Conservation (phyloP, 2,329 filamentous ascomycete species). For the Verticillium albo-atrum region DNA sequence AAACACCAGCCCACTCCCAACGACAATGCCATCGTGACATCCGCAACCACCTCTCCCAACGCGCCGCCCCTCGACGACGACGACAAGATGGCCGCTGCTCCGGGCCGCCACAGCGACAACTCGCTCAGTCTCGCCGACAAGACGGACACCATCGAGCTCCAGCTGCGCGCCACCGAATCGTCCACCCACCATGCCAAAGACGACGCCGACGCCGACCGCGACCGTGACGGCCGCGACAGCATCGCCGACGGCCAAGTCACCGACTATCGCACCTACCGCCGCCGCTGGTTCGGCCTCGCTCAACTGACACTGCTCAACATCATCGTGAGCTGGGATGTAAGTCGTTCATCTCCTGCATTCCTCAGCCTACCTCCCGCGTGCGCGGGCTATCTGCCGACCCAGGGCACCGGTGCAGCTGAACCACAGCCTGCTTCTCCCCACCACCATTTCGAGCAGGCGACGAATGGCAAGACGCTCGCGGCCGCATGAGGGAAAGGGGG, state of each 20-base stretch:
- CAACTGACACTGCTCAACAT: constrained; percentile 88
- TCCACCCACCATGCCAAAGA: constrained; percentile 1
- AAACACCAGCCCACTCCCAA: background rate
- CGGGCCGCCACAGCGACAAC: background rate
- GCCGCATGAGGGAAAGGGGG: background rate
- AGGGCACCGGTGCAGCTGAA: background rate
- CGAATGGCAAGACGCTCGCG: background rate
- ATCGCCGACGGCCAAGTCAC: constrained; percentile 20
- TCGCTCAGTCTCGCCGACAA: constrained; percentile 1
- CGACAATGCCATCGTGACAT: background rate
- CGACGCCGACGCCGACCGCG: constrained; percentile 14
- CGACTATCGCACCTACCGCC: constrained; percentile 62
- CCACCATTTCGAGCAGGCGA: background rate
- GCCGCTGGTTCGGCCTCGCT: constrained; percentile 81
- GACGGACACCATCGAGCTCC: constrained; percentile 9
- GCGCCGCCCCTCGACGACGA: background rate
- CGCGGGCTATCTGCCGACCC: too few relatives aligned
- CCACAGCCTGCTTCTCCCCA: background rate
- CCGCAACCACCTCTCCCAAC: background rate
- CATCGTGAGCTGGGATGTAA: constrained; percentile 91
- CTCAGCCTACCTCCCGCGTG: background rate
- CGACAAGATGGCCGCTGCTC: background rate
- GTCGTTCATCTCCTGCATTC: constrained; percentile 30
- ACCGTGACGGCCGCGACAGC: constrained; percentile 16
- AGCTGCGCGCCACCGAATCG: constrained; percentile 5